Evolutionary conservation across 331 rosid species (phyloP).

Genomic region (Pyrus hybrid): DNA sequence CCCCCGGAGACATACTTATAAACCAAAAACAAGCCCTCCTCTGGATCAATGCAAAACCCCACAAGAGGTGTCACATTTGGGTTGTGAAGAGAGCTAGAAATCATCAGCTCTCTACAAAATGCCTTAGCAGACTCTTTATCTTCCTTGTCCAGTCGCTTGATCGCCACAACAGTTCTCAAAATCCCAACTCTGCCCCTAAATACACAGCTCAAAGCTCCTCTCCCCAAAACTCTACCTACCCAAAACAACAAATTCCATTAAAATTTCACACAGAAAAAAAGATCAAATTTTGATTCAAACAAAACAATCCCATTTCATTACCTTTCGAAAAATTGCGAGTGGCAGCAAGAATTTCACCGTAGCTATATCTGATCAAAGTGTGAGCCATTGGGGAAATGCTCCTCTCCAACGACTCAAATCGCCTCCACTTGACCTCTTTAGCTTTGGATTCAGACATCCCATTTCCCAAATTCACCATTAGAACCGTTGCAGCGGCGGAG

Average conservation of each 20-base stretch:
- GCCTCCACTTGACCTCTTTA: conserved; percentile 59
- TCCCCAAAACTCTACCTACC: conserved; percentile 83
- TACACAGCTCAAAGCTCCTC: conserved; percentile 93
- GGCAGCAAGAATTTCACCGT: conserved; percentile 52
- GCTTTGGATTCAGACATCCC: conserved; percentile 60
- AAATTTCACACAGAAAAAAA: not conserved
- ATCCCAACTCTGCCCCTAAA: conserved; percentile 81
- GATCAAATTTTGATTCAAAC: conserved; percentile 5
- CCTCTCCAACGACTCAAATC: conserved; percentile 70
- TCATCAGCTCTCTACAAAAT: conserved; percentile 88
- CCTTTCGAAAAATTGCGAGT: conserved; percentile 78
- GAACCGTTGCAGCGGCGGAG: conserved; percentile 66
- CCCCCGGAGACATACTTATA: conserved; percentile 88
- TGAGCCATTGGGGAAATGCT: conserved; percentile 78
- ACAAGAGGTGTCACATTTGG: conserved; percentile 66
- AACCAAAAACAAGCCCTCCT: conserved; percentile 88
- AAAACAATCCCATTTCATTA: conserved; percentile 14
- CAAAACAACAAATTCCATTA: conserved; percentile 16
- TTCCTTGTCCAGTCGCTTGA: conserved; percentile 81
- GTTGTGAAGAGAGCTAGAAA: conserved; percentile 78
- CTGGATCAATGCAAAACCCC: conserved; percentile 86
- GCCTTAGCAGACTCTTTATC: conserved; percentile 87
- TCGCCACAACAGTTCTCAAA: conserved; percentile 67
- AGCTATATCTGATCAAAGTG: conserved; percentile 61
- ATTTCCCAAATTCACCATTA: conserved; percentile 88